Base-by-base conservation (phyloP, 2,329 filamentous ascomycete genomes). In the Colletotrichum cuscutae region DNA sequence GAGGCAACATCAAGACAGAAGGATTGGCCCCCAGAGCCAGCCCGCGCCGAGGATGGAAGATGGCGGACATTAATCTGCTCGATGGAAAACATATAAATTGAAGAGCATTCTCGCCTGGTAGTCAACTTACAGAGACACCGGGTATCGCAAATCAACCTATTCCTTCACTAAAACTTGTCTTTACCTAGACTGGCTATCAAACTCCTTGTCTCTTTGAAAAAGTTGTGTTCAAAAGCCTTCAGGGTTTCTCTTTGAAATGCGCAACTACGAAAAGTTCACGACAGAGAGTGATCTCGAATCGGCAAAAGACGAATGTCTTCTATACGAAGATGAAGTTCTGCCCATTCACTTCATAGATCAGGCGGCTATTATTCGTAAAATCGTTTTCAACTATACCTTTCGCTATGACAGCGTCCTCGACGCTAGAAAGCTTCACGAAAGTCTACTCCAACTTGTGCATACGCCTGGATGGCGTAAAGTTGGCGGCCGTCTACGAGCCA, bases 371-470 rank as follows among this genome's bases (percentile, higher is more conserved):
- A 12, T 35, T 15, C 57, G 57, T 6, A 35, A 28, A 13, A 3
- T 32, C 15, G 15, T 60, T 28, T 22, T 60, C 22, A 35, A 35
- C 19, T 81, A 77, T 76, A 80, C 81, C 0, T 78, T 86, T 37
- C 78, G 78, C 6, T 88, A 87, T 74, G 82, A 87, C 68, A 82
- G 84, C 70, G 84, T 86, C 1, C 80, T 88, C 2, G 85, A 88
- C 65, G 75, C 80, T 0, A 73, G 81, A 0, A 83, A 78, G 61
- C 77, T 88, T 2, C 77, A 77, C 4, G 68, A 57, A 5, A 75
- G 84, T 1, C 77, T 88, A 1, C 76, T 77, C 12, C 76, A 75
- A n/a, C 76, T 88, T 19, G 72, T 87, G 7, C 78, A 83, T 19
- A 82, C 80, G 8, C 83, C 81, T 0, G 83, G 83, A 32, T 88